Evolutionary conservation across 768 basidiomycete genomes (phyloP), one percentile per base, ranked within the genome.

Genomic region (Mycena pura): DNA sequence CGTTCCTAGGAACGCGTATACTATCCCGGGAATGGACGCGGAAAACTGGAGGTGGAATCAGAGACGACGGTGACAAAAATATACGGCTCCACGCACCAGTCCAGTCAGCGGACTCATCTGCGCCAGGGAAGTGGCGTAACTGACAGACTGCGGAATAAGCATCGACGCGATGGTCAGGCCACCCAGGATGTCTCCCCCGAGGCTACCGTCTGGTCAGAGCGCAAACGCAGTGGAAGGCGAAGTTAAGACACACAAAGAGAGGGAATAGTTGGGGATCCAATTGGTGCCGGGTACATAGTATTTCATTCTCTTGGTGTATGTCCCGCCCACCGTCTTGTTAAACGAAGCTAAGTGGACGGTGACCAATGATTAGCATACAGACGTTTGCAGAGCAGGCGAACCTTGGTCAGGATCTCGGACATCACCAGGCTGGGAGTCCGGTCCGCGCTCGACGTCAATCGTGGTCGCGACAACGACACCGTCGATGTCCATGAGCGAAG

Each of bases 1-100:
- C 24, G 91, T 92, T 17, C 96, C 96, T 5, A 97, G 82, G n/a
- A 96, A 78, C 6, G 92, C 92, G 72, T 97, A 98, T 11, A 91
- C 77, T n/a, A 96, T 84, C 13, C 90, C 90, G 7, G 95, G 94
- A 57, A 98, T 86, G 8, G 93, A 86, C 14, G 94, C 90, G 6
- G 92, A 88, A 66, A 91, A 92, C 91, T 95, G 59, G 29, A 47
- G 15, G 45, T 15, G 39, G 25, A 14, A 45, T 43, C 22, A 51
- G 45, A 31, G 19, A 31, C 28, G 21, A 34, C 27, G 31, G 19
- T 44, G 36, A 21, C 28, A 21, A 15, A 46, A 44, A 28, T 47
- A 22, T 31, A 50, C 40, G 31, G 21, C n/a, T 38, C 21, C 14
- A 77, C 90, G 65, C 69, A 93, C 92, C 70, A 98, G 77, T 48